Evolutionary conservation across 441 rosid genomes (phyloP).

Genomic region (Gossypium schwendimanii): DNA sequence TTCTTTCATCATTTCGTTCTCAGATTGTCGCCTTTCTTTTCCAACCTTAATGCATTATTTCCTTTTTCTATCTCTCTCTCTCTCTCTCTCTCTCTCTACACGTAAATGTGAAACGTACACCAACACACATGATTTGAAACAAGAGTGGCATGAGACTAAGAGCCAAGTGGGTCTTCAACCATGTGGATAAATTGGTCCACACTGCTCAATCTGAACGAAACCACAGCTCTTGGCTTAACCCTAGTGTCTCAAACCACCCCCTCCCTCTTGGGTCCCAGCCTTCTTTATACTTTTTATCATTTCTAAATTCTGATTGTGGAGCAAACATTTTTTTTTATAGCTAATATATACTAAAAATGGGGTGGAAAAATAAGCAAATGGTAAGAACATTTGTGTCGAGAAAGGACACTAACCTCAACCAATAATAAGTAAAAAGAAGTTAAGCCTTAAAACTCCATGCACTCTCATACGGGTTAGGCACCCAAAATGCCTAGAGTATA

Average conservation of each 20-base stretch:
- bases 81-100: no score
- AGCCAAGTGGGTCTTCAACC: background rate
- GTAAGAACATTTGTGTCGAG: no score
- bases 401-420: no score
- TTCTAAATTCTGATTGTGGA: no score
- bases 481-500: no score
- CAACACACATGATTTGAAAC: background rate
- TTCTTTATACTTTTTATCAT: no score
- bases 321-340: no score
- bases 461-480: no score
- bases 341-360: no score
- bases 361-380: no score
- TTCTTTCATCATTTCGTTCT: constrained; percentile 7
- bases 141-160: background rate
- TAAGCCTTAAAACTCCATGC: no score
- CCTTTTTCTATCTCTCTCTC: background rate
- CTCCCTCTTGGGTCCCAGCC: background rate
- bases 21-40: constrained; percentile 1
- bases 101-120: background rate
- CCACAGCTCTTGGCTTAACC: background rate
- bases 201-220: background rate
- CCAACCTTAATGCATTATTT: background rate
- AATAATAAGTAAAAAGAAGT: no score
- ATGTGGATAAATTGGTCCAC: constrained; percentile 7
- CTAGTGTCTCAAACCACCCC: background rate